Base-by-base conservation (phyloP, 495 filamentous ascomycete species). In the Penicillium macrosclerotiorum region DNA sequence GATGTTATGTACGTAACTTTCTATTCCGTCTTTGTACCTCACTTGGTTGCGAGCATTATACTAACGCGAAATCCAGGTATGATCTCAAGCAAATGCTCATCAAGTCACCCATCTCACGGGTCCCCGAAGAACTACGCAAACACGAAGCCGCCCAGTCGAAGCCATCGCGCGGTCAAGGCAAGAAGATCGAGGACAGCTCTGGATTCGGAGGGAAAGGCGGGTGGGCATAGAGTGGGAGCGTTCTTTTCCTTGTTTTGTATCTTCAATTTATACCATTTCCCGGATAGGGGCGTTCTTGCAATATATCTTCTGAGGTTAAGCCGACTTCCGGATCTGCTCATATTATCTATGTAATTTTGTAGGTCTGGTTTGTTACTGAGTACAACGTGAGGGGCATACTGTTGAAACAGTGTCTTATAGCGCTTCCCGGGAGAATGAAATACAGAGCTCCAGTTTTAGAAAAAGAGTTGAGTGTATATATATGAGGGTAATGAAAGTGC, bases 41-140 rank as follows among this genome's bases (percentile, higher is more conserved):
- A 18, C 18, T 14, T 45, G 0, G 7, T n/a, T 20, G 37, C 18
- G 11, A 13, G 8, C 18, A 42, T 14, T 2, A 44, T 46, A 19
- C 59, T 72, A 39, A 66, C 16, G 30, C 26, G 33, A 29, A 29
- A 3, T 42, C 11, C 45, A 79, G 76, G 73, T 82, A 82, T 52
- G 93, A 98, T 67, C 73, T 98, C 47, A 92, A 88, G 66, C 89
- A 96, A 73, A 97, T 98, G 83, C 79, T 98, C 31, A 86, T 81
- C 51, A 97, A 97, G 77, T 92, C 86, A 16, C 79, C 81, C 1
- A 94, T 97, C 36, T 90, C 84, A 4, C 82, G 88, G 40, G 89
- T 97, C 13, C 94, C 93, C 3, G 93, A 98, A 47, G 93, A 97
- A 64, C 71, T 99, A 47, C 76, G 89, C 63, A 86, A 94, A 64